Conservation (phyloP, 257 asterid genomes). For the Salvia miltiorrhiza region DNA sequence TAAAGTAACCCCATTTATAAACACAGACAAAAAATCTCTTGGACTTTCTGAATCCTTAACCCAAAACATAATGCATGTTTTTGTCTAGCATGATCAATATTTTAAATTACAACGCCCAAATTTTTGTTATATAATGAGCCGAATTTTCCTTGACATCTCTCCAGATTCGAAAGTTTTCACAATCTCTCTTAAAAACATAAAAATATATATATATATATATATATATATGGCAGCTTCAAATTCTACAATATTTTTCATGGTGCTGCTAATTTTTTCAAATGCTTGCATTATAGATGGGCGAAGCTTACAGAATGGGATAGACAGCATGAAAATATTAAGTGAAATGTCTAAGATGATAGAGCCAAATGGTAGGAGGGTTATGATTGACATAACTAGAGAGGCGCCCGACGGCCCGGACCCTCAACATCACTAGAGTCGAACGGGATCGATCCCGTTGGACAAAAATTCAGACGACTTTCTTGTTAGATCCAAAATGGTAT, state of each 20-base stretch:
- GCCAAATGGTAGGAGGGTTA: slow-evolving; percentile 17
- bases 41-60: not conserved
- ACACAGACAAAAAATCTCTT: slow-evolving; percentile 7
- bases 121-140: slow-evolving; percentile 28
- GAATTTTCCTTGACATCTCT: slow-evolving; percentile 7
- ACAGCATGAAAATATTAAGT: slow-evolving; percentile 39
- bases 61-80: not conserved
- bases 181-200: not conserved
- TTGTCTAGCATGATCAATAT: not conserved
- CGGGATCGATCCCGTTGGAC: no score
- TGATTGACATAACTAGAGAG: slow-evolving; percentile 25
- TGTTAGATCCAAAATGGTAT: no score
- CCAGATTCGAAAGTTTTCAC: not conserved
- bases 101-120: not conserved
- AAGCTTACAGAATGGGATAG: slow-evolving; percentile 20
- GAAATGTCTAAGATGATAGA: slow-evolving; percentile 20
- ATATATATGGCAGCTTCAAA: slow-evolving; percentile 34
- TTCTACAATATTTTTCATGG: slow-evolving; percentile 11
- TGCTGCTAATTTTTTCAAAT: slow-evolving; percentile 28
- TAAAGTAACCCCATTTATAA: slow-evolving; percentile 18
- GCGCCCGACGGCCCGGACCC: slow-evolving; percentile 49
- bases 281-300: slow-evolving; percentile 15
- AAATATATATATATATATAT: no score
- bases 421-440: slow-evolving; percentile 39
- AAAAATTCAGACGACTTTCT: no score